phyloP scores from a whole-genome alignment of 2,329 filamentous ascomycete species.

The Fusarium scirpi region DNA sequence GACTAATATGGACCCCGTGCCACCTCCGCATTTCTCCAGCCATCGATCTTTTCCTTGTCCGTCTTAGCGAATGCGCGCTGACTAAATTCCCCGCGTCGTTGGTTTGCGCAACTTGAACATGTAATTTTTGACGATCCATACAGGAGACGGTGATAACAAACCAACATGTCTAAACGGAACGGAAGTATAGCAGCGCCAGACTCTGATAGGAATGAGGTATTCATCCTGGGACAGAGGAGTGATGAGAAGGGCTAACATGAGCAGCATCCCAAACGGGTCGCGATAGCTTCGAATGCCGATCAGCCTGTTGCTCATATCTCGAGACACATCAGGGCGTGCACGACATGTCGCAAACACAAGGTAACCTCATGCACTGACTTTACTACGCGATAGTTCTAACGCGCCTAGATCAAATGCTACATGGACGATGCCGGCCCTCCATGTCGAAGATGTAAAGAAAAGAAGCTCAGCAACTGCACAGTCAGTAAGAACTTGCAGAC shows the following conservation, averaged over 20 bases:
- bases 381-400: accelerated
- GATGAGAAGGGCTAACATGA: not conserved
- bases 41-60: not conserved
- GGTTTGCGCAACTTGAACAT: constrained; percentile 1
- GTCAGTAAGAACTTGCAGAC: constrained; percentile 58
- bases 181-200: not conserved
- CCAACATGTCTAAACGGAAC: constrained; percentile 21
- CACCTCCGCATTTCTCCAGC: constrained; percentile 19
- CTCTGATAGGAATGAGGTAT: constrained; percentile 8
- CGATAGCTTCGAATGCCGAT: constrained; percentile 62
- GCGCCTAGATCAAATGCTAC: constrained; percentile 54
- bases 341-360: constrained; percentile 57
- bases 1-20: constrained; percentile 7
- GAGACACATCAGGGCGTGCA: constrained; percentile 56
- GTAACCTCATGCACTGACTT: not conserved
- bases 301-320: constrained; percentile 55
- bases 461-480: constrained; percentile 53
- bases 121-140: not conserved
- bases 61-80: constrained; percentile 2
- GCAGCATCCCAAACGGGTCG: constrained; percentile 25
- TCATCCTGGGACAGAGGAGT: too few relatives aligned
- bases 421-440: constrained; percentile 57
- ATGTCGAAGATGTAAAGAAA: constrained; percentile 53
- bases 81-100: constrained; percentile 27
- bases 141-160: not conserved